These are phyloP conservation scores for Trypanosoma brucei DNA, from an alignment of 208 protist species.

Conservation along the genomic window DNA sequence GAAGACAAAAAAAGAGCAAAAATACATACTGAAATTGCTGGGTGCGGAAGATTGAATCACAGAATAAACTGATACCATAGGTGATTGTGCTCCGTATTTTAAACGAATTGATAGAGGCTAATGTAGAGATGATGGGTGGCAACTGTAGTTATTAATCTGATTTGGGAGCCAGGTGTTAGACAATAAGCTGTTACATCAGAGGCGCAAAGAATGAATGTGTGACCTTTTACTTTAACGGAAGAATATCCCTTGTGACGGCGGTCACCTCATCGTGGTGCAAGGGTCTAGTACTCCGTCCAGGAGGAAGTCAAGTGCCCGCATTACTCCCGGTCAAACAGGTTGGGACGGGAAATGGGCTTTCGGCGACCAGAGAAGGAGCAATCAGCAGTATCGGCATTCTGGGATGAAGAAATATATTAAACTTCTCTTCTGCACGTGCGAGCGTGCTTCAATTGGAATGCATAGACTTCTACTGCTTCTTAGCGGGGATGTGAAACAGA, in stretches of 20 bases:
- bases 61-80: too few species aligned
- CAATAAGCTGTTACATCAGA: too few species aligned
- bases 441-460: not conserved
- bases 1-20: too few species aligned
- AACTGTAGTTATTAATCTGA: too few species aligned
- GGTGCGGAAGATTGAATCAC: too few species aligned
- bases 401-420: constrained; percentile 2
- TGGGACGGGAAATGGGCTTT: not conserved
- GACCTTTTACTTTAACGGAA: not conserved
- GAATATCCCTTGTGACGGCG: not conserved
- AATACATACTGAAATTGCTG: too few species aligned
- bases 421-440: constrained; percentile 13
- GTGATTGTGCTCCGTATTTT: too few species aligned
- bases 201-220: not conserved
- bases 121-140: too few species aligned
- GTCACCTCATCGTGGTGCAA: constrained; percentile 12
- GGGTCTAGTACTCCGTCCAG: constrained; percentile 7
- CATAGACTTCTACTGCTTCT: not conserved
- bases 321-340: not conserved
- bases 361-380: constrained; percentile 18
- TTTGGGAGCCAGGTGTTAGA: too few species aligned
- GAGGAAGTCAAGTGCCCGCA: constrained; percentile 14
- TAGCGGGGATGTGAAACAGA: constrained; percentile 2
- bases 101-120: too few species aligned
- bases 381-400: constrained; percentile 4